Conservation (phyloP, 2,329 filamentous ascomycete species). For the Fusarium concolor region DNA sequence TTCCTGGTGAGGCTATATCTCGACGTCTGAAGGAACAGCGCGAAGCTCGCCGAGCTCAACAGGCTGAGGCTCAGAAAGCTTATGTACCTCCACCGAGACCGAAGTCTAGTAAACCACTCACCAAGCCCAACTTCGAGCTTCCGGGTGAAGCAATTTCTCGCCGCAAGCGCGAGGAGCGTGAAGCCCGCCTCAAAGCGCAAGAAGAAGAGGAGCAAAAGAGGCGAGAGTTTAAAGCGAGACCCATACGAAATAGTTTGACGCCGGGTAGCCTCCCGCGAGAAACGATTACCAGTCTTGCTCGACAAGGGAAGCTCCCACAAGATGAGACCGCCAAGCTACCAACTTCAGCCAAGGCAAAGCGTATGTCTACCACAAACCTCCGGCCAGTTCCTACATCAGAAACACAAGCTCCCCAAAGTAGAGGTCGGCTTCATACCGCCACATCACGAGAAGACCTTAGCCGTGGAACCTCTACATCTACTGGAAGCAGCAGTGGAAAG, state of each 20-base stretch:
- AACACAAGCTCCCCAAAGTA: slow-evolving; percentile 32
- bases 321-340: slow-evolving; percentile 37
- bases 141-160: slow-evolving; percentile 71
- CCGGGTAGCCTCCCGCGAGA: slow-evolving; percentile 63
- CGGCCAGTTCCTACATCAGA: slow-evolving; percentile 16
- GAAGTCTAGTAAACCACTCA: slow-evolving; percentile 64
- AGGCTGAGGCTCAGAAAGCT: slow-evolving; percentile 51
- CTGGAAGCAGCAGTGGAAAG: slow-evolving; percentile 57
- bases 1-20: slow-evolving; percentile 71
- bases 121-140: slow-evolving; percentile 69
- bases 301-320: slow-evolving; percentile 58
- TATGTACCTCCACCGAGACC: slow-evolving; percentile 57
- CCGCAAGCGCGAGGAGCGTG: slow-evolving; percentile 66
- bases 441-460: slow-evolving; percentile 45
- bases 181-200: slow-evolving; percentile 65
- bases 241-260: slow-evolving; percentile 60
- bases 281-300: slow-evolving; percentile 67
- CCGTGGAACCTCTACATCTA: slow-evolving; percentile 60
- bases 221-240: slow-evolving; percentile 73
- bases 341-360: slow-evolving; percentile 39
- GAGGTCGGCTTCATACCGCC: slow-evolving; percentile 46
- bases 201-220: slow-evolving; percentile 70
- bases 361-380: slow-evolving; percentile 39
- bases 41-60: slow-evolving; percentile 62
- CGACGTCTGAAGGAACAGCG: slow-evolving; percentile 68